These are phyloP conservation scores for Lipomyces lipofer DNA, from an alignment of 805 yeast species.

Conservation along the genomic window DNA sequence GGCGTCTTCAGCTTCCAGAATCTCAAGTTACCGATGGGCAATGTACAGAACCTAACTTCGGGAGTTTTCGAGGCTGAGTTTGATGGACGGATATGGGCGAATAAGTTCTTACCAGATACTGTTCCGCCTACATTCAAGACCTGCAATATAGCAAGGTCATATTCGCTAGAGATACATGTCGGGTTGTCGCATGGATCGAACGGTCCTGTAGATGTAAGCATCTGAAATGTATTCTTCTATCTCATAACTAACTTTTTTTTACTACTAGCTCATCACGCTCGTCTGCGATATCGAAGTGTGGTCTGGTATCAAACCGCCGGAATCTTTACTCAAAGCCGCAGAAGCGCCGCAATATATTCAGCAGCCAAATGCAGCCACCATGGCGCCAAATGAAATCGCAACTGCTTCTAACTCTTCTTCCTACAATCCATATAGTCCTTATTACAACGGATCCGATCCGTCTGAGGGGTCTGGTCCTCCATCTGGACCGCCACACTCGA, in stretches of 20 bases:
- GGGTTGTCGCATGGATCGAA: slow-evolving; percentile 40
- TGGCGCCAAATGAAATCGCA: neutral
- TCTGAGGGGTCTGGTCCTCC: neutral
- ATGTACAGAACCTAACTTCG: neutral
- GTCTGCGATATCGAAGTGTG: slow-evolving; percentile 18
- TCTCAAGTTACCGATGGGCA: slow-evolving; percentile 15
- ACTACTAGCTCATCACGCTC: slow-evolving; percentile 15
- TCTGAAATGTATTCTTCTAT: slow-evolving; percentile 20
- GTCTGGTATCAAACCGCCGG: slow-evolving; percentile 29
- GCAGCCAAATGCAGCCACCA: neutral
- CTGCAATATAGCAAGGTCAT: slow-evolving; percentile 55
- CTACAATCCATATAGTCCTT: no score
- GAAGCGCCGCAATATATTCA: neutral
- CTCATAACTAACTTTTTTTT: neutral
- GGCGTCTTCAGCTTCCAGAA: slow-evolving; percentile 33
- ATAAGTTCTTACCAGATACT: slow-evolving; percentile 42
- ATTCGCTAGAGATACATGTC: slow-evolving; percentile 42
- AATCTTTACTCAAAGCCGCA: slow-evolving; percentile 14
- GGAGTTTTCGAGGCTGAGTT: slow-evolving; percentile 21
- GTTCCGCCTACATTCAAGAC: slow-evolving; percentile 57
- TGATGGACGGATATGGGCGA: slow-evolving; percentile 3
- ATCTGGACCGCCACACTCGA: neutral
- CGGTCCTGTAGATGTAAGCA: slow-evolving; percentile 40
- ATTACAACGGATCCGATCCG: no score
- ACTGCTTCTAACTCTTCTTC: neutral